Evolutionary conservation across 2,329 filamentous ascomycete species (phyloP), one percentile per base, ranked within the genome.

Genomic region (Tothia fuscella): DNA sequence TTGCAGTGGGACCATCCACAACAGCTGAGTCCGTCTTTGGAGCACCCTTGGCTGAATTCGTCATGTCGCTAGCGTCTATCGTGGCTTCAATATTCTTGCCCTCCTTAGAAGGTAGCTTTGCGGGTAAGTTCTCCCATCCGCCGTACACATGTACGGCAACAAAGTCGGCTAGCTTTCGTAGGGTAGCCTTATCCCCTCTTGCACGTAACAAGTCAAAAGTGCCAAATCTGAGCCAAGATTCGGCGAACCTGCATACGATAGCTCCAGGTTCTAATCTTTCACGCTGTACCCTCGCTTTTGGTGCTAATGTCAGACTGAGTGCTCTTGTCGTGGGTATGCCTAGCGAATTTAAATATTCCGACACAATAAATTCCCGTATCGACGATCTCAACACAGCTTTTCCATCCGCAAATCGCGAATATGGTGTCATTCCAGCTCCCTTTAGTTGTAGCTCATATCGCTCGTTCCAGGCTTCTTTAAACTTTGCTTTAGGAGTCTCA

Each of bases 351-450:
- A 98, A 72, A 20, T 80, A 78, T 66, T 98, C 91, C 37, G 83
- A 93, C 16, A 93, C 88, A 32, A 98, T 68, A 51, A 91, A 98
- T 64, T 98, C 91, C 46, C 91, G 75, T 51, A 98, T 93, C 55
- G 86, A 93, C 21, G 85, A 93, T 46, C 91, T 71, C 39, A 98
- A 66, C 3, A 98, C 91, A 1, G 91, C 91, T 57, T 91, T 89
- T 22, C 91, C 91, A 58, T 98, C 91, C 19, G 91, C 91, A 51
- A 98, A 98, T 3, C 91, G 80, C 29, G 85, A 93, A 64, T 98
- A 98, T 0, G 91, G 91, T 3, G 91, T 98, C 53, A 81, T 67
- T 4, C 91, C 91, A 13, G 91, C 91, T 19, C 91, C 91, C 60
- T 98, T 98, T 46, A 98, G 70, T 61, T 96, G 91, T 32, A 96